Base-by-base conservation (phyloP, 169 alveolate species). In the Plasmodium gonderi region DNA sequence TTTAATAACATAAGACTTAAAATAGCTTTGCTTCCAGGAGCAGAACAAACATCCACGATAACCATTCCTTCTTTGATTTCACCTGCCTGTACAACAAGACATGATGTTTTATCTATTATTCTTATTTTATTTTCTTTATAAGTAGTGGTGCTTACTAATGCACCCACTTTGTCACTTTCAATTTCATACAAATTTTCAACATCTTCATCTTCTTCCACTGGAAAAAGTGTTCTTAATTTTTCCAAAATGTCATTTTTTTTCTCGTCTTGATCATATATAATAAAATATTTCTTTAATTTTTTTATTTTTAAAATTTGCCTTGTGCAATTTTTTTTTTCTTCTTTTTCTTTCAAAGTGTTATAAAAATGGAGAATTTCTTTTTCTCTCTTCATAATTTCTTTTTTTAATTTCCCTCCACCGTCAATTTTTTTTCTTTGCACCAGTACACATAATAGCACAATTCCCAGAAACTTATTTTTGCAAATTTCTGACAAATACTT, bases 11-110 rank as follows among this genome's bases (percentile, higher is more conserved):
- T 9, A 12, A 77, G 51, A 47, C 77, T 64, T 31, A 36, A 78
- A 14, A 89, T 89, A 36, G 94, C 94, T 64, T 89, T 89, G 49
- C 94, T 89, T 6, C 94, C 94, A 9, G 94, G 94, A 5, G 94
- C 79, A 14, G 94, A 89, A 33, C 94, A 89, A 12, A 89, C 44
- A 65, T 89, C 94, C 12, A 89, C 90, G 69, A 89, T 36, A 14
- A 67, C 72, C 89, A 77, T 89, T 6, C 94, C 94, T 17, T 42
- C 51, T 89, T 89, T 76, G 33, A 89, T 89, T 12, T 89, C 17
- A 1, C 78, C 94, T 45, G 94, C 80, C 17, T 89, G 45, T 12
- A 89, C 94, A 65, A 89, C 94, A 47, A 89, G 40, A 36, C 94
- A 77, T 0, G 94, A 89, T 17, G 91, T 77, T 49, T 89, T 89